A percentile compares a stretch with the other conserved stretches of the same genome.
Conservation (phyloP, 164 flowering plant species). For the Stephania yunnanensis region DNA sequence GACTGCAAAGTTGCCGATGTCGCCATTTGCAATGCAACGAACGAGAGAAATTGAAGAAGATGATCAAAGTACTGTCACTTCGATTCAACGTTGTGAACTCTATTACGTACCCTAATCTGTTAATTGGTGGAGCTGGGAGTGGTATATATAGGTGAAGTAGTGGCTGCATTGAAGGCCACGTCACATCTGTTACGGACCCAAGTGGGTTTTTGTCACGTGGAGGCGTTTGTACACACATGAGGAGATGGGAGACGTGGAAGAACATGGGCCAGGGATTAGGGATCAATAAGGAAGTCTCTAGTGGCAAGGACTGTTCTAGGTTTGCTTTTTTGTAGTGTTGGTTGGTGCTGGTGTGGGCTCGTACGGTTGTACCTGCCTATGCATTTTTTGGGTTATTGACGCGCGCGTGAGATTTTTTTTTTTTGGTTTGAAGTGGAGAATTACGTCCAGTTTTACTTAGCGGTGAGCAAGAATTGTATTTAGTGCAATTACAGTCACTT, state of each 20-base stretch:
- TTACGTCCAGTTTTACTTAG: too few relatives aligned
- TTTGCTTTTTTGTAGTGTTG: not conserved
- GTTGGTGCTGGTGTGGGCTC: not conserved
- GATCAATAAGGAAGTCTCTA: not conserved
- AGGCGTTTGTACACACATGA: slow-evolving; percentile 1
- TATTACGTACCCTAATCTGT: not conserved
- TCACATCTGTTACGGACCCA: not conserved
- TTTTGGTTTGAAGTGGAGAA: too few relatives aligned
- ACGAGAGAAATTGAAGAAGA: not conserved
- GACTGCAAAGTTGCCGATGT: slow-evolving; percentile 23
- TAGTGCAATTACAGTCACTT: too few relatives aligned
- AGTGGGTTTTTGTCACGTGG: not conserved
- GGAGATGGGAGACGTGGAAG: slow-evolving; percentile 1
- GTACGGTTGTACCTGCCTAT: not conserved
- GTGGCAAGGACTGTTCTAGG: slow-evolving; percentile 3
- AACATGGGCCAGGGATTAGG: not conserved
- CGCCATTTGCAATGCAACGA: slow-evolving; percentile 19
- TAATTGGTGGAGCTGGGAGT: not conserved
- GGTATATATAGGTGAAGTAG: not conserved
- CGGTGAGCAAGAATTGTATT: too few relatives aligned
- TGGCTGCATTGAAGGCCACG: not conserved
- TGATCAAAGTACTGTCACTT: not conserved
- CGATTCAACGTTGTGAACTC: not conserved
- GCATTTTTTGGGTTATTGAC: too few relatives aligned
- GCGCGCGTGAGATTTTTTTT: too few relatives aligned